phyloP scores from a whole-genome alignment of 805 yeast species.

The Lachancea lanzarotensis region DNA sequence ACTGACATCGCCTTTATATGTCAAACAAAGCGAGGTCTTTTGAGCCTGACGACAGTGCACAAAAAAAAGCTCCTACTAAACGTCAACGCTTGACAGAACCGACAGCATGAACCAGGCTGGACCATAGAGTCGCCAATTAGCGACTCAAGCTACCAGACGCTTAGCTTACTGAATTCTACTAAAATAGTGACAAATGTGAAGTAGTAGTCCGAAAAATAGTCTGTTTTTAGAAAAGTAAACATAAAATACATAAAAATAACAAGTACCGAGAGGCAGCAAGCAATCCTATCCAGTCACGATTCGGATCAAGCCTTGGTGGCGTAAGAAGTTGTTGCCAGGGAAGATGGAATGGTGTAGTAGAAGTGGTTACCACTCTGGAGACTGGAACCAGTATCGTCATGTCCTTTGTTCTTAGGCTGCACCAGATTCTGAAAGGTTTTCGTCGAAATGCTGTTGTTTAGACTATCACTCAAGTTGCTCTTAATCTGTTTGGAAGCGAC shows the following conservation, averaged over 20 bases:
- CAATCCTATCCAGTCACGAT: background rate
- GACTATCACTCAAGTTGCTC: slow-evolving; percentile 21
- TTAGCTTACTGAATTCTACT: no score
- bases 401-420: slow-evolving; percentile 78
- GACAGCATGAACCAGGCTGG: no score
- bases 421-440: slow-evolving; percentile 52
- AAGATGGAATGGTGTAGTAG: slow-evolving; percentile 47
- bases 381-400: slow-evolving; percentile 73
- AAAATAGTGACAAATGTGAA: background rate
- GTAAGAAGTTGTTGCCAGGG: slow-evolving; percentile 38
- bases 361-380: slow-evolving; percentile 31
- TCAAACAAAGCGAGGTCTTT: background rate
- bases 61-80: background rate
- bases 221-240: background rate
- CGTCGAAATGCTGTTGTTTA: slow-evolving; percentile 32
- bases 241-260: slow-evolving; percentile 3
- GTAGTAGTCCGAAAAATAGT: background rate
- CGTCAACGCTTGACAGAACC: no score
- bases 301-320: slow-evolving; percentile 42
- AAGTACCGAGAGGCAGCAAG: background rate
- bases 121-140: no score
- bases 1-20: slow-evolving; percentile 2
- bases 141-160: no score
- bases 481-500: slow-evolving; percentile 58
- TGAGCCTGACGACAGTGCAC: background rate